phyloP scores from a whole-genome alignment of 345 rosid species.

The Ceriops tagal region DNA sequence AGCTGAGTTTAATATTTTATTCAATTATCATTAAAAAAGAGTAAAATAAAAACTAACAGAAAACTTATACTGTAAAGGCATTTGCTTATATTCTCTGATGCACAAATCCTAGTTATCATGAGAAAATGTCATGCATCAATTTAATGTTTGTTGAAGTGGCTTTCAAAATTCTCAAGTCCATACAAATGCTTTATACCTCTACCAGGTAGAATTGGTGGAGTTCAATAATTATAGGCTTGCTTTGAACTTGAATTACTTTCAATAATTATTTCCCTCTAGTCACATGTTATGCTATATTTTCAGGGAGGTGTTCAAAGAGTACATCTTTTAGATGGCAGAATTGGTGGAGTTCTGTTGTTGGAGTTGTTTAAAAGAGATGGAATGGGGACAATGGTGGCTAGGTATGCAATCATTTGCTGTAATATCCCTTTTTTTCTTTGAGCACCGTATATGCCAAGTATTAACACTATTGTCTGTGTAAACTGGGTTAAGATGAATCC shows the following conservation, averaged over 20 bases:
- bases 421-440: background rate
- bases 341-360: constrained; percentile 70
- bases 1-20: too few species aligned
- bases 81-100: too few species aligned
- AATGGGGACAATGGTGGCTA: constrained; percentile 98
- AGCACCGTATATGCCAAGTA: too few species aligned
- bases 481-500: background rate
- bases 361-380: constrained; percentile 97
- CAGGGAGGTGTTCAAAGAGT: constrained; percentile 99
- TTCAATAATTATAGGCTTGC: background rate
- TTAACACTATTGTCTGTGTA: too few species aligned
- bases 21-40: too few species aligned
- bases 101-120: too few species aligned
- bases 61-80: too few species aligned
- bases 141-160: too few species aligned
- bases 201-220: background rate
- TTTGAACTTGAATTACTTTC: constrained; percentile 3
- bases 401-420: constrained; percentile 35
- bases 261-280: background rate
- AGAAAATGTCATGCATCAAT: too few species aligned
- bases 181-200: too few species aligned
- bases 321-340: constrained; percentile 91
- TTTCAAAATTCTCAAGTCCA: too few species aligned
- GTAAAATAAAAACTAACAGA: too few species aligned
- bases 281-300: constrained; percentile 18